These are phyloP conservation scores for Pleurozium schreberi DNA, from an alignment of 225 moss, liverwort and hornwort species.

Conservation along the genomic window DNA sequence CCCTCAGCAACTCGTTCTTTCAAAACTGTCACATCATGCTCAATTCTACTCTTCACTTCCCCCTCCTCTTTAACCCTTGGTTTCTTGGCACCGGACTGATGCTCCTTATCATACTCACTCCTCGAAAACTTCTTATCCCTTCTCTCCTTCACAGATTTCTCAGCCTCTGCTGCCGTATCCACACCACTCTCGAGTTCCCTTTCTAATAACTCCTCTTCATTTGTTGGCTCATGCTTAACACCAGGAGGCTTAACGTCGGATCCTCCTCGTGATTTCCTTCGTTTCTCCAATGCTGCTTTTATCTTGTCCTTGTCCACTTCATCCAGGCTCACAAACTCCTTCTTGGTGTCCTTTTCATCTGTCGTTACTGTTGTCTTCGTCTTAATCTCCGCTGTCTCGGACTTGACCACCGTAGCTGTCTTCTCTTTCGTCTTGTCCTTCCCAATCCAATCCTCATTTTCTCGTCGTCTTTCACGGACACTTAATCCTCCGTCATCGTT, in stretches of 20 bases:
- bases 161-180: slow-evolving; percentile 40
- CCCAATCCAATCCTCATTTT: slow-evolving; percentile 46
- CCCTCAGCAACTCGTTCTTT: slow-evolving; percentile 40
- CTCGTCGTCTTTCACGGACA: slow-evolving; percentile 25
- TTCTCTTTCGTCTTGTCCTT: slow-evolving; percentile 53
- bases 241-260: slow-evolving; percentile 41
- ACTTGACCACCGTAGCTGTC: slow-evolving; percentile 1
- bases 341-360: slow-evolving; percentile 67
- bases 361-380: slow-evolving; percentile 1
- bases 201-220: slow-evolving; percentile 69
- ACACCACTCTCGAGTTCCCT: slow-evolving; percentile 47
- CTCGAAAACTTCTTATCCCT: slow-evolving; percentile 30
- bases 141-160: slow-evolving; percentile 36
- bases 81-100: slow-evolving; percentile 16
- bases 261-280: slow-evolving; percentile 63
- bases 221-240: slow-evolving; percentile 56
- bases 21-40: slow-evolving; percentile 19
- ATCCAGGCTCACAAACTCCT: slow-evolving; percentile 42
- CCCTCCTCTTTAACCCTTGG: slow-evolving; percentile 32
- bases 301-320: slow-evolving; percentile 78
- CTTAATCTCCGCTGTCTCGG: slow-evolving; percentile 13
- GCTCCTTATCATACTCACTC: slow-evolving; percentile 32
- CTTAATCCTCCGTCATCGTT: slow-evolving; percentile 19
- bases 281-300: slow-evolving; percentile 59
- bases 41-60: slow-evolving; percentile 26